Base-by-base conservation (phyloP, 306 rosid species). In the Abrus precatorius region DNA sequence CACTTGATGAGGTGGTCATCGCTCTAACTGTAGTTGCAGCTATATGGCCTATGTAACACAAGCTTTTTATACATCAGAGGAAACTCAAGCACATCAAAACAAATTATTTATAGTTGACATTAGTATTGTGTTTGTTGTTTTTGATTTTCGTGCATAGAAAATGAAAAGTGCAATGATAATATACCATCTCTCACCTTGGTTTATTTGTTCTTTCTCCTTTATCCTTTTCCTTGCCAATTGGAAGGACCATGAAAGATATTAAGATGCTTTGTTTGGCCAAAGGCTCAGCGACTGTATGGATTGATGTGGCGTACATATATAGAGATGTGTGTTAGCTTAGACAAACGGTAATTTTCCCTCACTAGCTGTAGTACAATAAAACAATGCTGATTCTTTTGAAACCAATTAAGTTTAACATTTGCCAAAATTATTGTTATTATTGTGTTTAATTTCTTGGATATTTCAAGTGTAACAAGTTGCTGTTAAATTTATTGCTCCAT, bases 1-100 rank as follows among this genome's bases (percentile, higher is more conserved):
- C 76, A 44, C 80, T 76, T 52, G 85, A 9, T 28, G 83, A 59
- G 6, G 81, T 57, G 7, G 64, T 70, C 85, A 86, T 85, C 48
- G 20, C 20, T 68, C 54, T 56, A 36, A 30, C 53, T 61, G 9
- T 30, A 9, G 29, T 11, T 32, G 5, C 41, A 47, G 60, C 44
- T 67, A 11, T 48, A 43, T 49, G 57, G 80, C 71, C 69, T 43
- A 32, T 1, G 27, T 12, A 44, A 59, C 61, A 69, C 60, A 69
- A 41, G 2, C 47, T 66, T 75, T 1, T 75, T 1, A 45, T 40
- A 33, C 45, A 76, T 82, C 74, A 76, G 60, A 76, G 13, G 38
- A 75, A 75, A 50, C 74, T 50, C 73, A 76, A 54, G 65, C 45
- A 38, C 29, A 61, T 40, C 28, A 68, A 80, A 45, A 65, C 27